These are phyloP conservation scores for Colletotrichum sp. DNA, from an alignment of 2,329 filamentous ascomycete genomes.

Conservation along the genomic window DNA sequence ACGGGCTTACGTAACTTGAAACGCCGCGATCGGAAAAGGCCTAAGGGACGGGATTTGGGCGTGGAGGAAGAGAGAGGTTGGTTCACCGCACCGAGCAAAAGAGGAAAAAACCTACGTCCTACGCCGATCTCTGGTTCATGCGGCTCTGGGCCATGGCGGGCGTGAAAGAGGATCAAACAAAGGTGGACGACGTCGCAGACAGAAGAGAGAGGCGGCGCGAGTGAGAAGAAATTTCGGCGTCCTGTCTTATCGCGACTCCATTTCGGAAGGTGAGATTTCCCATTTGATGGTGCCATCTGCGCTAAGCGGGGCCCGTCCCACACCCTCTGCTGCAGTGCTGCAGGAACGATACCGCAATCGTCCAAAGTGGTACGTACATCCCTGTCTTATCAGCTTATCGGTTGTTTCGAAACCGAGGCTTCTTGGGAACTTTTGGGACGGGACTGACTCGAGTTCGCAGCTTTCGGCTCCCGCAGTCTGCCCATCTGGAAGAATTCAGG, in stretches of 20 bases:
- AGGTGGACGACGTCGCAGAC: neutral
- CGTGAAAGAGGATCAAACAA: neutral
- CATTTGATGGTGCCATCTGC: slow-evolving; percentile 17
- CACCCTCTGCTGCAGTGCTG: neutral
- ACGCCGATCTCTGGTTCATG: neutral
- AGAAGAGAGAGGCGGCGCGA: neutral
- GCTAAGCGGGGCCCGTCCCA: slow-evolving; percentile 16
- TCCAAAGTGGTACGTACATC: neutral
- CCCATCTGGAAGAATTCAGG: neutral
- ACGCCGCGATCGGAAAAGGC: neutral
- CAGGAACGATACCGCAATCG: neutral
- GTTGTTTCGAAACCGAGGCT: neutral
- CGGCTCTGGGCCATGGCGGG: neutral
- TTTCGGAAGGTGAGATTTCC: slow-evolving; percentile 18
- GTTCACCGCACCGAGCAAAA: neutral
- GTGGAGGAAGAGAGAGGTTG: neutral
- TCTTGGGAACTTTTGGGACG: neutral
- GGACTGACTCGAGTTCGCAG: neutral
- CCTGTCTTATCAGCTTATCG: neutral
- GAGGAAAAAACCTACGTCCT: neutral
- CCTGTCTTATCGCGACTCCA: slow-evolving; percentile 10
- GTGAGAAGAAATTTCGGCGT: neutral
- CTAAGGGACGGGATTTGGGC: neutral
- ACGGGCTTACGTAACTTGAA: neutral
- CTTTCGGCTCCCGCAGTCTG: neutral